Conservation (phyloP, 75 land plant genomes). For the Adiantum capillusveneris region DNA sequence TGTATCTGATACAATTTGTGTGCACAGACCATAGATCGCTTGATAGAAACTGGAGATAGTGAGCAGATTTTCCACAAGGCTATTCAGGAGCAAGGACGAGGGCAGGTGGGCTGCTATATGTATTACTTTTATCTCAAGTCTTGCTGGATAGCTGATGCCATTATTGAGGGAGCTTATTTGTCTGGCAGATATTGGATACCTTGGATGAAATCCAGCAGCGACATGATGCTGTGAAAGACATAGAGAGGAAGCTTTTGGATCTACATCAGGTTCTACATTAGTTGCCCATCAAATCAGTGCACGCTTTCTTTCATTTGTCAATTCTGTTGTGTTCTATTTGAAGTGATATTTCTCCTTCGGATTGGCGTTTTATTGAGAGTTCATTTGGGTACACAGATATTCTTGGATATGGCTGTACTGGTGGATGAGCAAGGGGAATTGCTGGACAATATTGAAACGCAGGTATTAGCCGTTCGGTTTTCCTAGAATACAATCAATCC, state of each 20-base stretch:
- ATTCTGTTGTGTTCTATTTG: neutral
- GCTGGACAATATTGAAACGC: constrained; percentile 84
- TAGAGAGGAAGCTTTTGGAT: constrained; percentile 85
- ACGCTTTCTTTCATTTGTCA: neutral
- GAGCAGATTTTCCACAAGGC: constrained; percentile 94
- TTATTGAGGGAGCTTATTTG: neutral
- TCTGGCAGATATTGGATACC: constrained; percentile 74
- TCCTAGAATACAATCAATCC: too few species aligned
- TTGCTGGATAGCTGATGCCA: neutral
- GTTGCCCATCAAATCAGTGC: neutral
- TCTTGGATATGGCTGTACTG: constrained; percentile 82
- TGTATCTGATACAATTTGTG: too few species aligned
- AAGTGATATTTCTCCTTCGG: neutral
- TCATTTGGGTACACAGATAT: constrained; percentile 36
- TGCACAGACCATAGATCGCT: constrained; percentile 70
- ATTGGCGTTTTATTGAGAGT: neutral
- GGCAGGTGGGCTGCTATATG: constrained; percentile 46
- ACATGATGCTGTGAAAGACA: constrained; percentile 85
- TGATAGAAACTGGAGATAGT: constrained; percentile 92
- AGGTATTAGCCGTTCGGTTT: constrained; percentile 27
- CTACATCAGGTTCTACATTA: constrained; percentile 64
- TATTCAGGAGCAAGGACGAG: constrained; percentile 96
- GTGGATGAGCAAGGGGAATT: constrained; percentile 90
- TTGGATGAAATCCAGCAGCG: constrained; percentile 93
- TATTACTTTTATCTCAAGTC: neutral